Percentiles rank a stretch among this genome's conserved stretches.
These are phyloP conservation scores for Xerocomus minutiporus DNA, from an alignment of 1,284 basidiomycete species.

Conservation along the genomic window DNA sequence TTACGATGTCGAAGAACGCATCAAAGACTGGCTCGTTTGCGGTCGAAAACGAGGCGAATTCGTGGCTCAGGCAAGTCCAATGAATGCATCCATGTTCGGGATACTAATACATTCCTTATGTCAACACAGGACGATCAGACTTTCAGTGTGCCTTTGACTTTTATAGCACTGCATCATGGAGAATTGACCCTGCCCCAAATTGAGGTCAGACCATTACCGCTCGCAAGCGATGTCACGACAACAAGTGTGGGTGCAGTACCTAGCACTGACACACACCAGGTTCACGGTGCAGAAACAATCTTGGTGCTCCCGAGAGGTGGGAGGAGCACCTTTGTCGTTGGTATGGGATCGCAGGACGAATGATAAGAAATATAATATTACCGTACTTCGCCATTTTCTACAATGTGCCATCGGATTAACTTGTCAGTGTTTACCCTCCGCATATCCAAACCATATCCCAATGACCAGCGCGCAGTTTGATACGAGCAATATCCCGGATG, in stretches of 20 bases:
- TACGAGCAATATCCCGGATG: slow-evolving; percentile 59
- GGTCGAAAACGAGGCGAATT: slow-evolving; percentile 79
- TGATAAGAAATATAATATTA: slow-evolving; percentile 8
- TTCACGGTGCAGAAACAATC: slow-evolving; percentile 70
- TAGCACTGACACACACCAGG: slow-evolving; percentile 67
- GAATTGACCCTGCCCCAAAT: slow-evolving; percentile 68
- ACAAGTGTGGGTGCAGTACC: slow-evolving; percentile 45
- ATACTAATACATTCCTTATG: slow-evolving; percentile 5
- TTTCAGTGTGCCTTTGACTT: slow-evolving; percentile 55
- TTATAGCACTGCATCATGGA: slow-evolving; percentile 77
- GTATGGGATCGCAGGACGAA: slow-evolving; percentile 47
- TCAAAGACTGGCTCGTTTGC: slow-evolving; percentile 78
- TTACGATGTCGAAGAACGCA: slow-evolving; percentile 73
- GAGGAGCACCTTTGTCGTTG: slow-evolving; percentile 72
- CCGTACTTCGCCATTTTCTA: neutral
- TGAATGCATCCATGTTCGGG: neutral
- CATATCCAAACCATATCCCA: slow-evolving; percentile 61
- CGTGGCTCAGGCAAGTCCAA: slow-evolving; percentile 50
- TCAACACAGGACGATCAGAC: slow-evolving; percentile 51
- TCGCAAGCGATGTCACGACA: slow-evolving; percentile 47
- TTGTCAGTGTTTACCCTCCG: slow-evolving; percentile 34
- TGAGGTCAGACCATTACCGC: slow-evolving; percentile 54
- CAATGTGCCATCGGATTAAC: neutral
- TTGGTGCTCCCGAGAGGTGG: slow-evolving; percentile 73
- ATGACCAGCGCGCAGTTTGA: slow-evolving; percentile 57